A percentile compares a stretch with the other conserved stretches of the same genome.
These are phyloP conservation scores for Batrachochytrium dendrobatidis DNA, from an alignment of 371 early-diverging fungal species.

Conservation along the genomic window DNA sequence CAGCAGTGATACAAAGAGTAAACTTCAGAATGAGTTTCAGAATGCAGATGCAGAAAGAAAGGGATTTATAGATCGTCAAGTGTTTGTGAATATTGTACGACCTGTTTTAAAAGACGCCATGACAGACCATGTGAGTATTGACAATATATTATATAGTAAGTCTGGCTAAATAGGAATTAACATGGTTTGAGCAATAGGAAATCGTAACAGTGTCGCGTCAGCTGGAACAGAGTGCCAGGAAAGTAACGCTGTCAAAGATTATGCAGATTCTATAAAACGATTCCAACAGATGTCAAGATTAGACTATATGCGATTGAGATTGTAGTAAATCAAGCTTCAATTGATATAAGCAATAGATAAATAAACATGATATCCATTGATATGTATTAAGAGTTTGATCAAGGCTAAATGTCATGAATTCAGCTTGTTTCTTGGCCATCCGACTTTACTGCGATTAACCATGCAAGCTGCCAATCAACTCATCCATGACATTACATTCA, in stretches of 20 bases:
- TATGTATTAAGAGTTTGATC: too few relatives aligned
- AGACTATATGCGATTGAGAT: too few relatives aligned
- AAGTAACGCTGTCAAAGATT: constrained; percentile 25
- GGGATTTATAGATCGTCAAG: constrained; percentile 27
- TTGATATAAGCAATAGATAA: too few relatives aligned
- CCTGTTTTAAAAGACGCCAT: constrained; percentile 20
- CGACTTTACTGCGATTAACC: too few relatives aligned
- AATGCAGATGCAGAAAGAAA: constrained; percentile 12
- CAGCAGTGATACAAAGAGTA: constrained; percentile 11
- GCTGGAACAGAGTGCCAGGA: constrained; percentile 31
- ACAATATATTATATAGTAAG: background rate
- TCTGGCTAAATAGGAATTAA: background rate
- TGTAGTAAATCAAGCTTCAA: too few relatives aligned
- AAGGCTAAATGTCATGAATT: too few relatives aligned
- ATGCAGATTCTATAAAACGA: constrained; percentile 5
- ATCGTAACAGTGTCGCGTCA: constrained; percentile 34
- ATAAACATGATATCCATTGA: too few relatives aligned
- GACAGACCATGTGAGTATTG: constrained; percentile 32
- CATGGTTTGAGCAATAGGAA: constrained; percentile 21
- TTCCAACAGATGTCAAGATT: too few relatives aligned
- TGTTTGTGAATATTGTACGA: constrained; percentile 24
- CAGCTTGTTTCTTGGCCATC: too few relatives aligned
- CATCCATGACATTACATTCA: too few relatives aligned
- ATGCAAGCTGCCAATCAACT: too few relatives aligned
- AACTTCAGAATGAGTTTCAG: constrained; percentile 13